Conservation (phyloP, 2,329 filamentous ascomycete species). For the Colletotrichum cordylinicola region DNA sequence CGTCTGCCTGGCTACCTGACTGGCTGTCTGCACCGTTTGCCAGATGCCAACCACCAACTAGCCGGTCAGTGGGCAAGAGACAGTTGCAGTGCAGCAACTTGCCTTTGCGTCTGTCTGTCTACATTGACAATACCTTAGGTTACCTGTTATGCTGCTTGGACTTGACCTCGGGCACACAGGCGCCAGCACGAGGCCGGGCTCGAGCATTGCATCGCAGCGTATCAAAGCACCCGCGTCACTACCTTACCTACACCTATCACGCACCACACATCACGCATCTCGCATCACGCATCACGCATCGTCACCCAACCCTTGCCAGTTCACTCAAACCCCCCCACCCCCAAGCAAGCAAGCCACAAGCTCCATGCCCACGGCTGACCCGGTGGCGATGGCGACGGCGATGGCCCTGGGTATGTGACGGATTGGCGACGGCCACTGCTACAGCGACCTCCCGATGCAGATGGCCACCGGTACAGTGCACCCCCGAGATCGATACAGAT, state of each 20-base stretch:
- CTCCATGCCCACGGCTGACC: background rate
- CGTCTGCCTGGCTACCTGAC: background rate
- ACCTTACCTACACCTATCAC: background rate
- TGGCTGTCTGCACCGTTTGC: background rate
- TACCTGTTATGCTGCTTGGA: background rate
- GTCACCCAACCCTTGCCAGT: background rate
- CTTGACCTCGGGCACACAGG: background rate
- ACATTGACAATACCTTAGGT: background rate
- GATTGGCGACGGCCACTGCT: background rate
- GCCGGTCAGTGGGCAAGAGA: background rate
- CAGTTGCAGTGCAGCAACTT: background rate
- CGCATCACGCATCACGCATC: background rate
- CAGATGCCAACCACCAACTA: background rate
- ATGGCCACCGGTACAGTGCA: conserved; percentile 1
- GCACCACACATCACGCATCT: background rate
- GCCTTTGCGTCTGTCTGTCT: background rate
- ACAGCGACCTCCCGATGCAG: background rate
- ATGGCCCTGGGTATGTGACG: background rate
- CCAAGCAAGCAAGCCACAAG: background rate
- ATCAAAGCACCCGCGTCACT: background rate
- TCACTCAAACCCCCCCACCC: background rate
- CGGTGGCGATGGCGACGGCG: background rate
- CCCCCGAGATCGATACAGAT: conserved; percentile 11
- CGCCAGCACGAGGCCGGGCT: background rate
- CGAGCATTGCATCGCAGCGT: background rate